phyloP scores from a whole-genome alignment of 257 asterid species.

The Oldenlandia corymbosa region DNA sequence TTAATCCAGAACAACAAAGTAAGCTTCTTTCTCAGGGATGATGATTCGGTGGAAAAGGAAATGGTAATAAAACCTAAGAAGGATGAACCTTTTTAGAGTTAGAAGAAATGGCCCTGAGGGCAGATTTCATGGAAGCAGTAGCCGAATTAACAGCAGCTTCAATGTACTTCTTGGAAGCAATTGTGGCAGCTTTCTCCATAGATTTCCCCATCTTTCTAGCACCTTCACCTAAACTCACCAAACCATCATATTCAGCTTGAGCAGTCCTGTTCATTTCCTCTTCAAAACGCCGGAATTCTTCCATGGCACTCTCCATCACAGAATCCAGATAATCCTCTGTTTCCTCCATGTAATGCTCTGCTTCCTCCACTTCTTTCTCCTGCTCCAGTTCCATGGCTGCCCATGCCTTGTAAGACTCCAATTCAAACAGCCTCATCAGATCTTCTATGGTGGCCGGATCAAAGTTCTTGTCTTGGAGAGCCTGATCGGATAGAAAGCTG shows the following conservation, averaged over 20 bases:
- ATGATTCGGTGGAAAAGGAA: too few relatives aligned
- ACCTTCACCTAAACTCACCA: constrained; percentile 43
- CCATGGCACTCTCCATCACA: constrained; percentile 90
- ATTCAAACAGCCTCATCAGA: constrained; percentile 72
- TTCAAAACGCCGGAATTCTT: constrained; percentile 62
- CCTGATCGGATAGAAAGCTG: constrained; percentile 51
- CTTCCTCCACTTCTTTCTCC: constrained; percentile 30
- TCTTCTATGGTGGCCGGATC: constrained; percentile 69
- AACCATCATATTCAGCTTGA: constrained; percentile 38
- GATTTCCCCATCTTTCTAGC: constrained; percentile 55
- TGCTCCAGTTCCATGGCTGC: constrained; percentile 64
- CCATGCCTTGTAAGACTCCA: constrained; percentile 88
- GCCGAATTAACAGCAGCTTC: constrained; percentile 81
- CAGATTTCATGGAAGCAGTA: constrained; percentile 71
- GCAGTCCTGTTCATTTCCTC: constrained; percentile 59
- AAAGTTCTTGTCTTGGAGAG: constrained; percentile 64
- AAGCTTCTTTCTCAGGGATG: too few relatives aligned
- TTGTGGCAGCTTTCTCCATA: constrained; percentile 54
- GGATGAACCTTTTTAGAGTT: constrained; percentile 78
- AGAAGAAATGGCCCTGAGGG: constrained; percentile 46
- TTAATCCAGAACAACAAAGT: too few relatives aligned
- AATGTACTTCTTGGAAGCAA: constrained; percentile 66
- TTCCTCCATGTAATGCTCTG: constrained; percentile 35
- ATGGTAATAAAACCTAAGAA: constrained; percentile 29
- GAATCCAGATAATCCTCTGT: constrained; percentile 61